Evolutionary conservation across 2,329 filamentous ascomycete species (phyloP), one percentile per base, ranked within the genome.

Genomic region (Colletotrichum brevisporum): DNA sequence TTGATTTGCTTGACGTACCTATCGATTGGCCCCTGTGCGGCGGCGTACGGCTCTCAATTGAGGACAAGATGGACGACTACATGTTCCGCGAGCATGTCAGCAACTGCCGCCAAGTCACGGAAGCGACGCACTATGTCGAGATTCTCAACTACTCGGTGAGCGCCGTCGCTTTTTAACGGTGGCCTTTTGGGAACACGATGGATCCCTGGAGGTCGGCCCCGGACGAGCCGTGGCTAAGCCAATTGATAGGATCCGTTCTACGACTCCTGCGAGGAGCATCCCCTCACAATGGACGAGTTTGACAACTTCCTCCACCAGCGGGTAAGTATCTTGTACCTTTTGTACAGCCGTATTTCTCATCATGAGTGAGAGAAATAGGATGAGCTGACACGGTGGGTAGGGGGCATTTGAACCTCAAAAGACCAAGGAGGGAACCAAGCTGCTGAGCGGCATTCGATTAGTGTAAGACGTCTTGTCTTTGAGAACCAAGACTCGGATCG

Each of bases 111-210:
- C 79, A 81, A 39, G 85, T 89, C 55, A 69, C 77, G 4, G 88
- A 90, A 76, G 78, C 78, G 62, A 89, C 87, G 18, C 83, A 80
- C 71, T 90, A 88, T 75, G 72, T 90, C 26, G 86, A 90, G 75
- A 86, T 89, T 45, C 83, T 88, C 73, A 90, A 89, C 72, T 90
- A 88, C 72, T 85, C 87, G 75, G 88, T 89, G 76, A 71, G 85
- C 12, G 2, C 13, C 10, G n/a, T 31, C 61, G 50, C 51, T 16
- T 54, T 13, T 24, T 43, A 6, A 6, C 51, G 43, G 31, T 48
- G n/a, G 24, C 39, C 31, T 10, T 36, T 41, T n/a, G 41, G 10
- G 12, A 26, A 60, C 26, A 15, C 26, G 39, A 54, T 45, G 60
- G 48, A 51, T 21, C 43, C 10, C 52, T 15, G 26, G 60, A 12